Evolutionary conservation across 805 yeast genomes (phyloP), one percentile per base, ranked within the genome.

Genomic region (Candida broadrunensis): DNA sequence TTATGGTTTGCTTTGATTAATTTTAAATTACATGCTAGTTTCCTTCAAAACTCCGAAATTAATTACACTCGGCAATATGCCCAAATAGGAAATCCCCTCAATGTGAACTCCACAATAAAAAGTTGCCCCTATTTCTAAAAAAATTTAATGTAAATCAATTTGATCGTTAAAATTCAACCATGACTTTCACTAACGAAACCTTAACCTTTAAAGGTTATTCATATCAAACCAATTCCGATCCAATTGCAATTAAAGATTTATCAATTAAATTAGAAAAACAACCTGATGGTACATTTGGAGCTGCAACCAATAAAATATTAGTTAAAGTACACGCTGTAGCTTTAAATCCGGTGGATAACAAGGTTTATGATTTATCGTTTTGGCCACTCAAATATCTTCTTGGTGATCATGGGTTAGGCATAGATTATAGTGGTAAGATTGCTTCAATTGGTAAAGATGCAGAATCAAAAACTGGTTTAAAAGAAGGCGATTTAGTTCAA

Each of bases 371-470:
- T 17, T 31, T 54, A 3, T 47, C 54, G 4, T 34, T 12, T 27
- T 25, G 29, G 29, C 29, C 29, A 8, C 13, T 25, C 14, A 11
- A 25, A 6, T 25, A 25, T 13, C n/a, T n/a, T n/a, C 29, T 25
- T 25, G 29, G 29, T 25, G 45, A 51, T 11, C 54, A 53, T 19
- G 64, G 67, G 2, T 33, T 61, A 27, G 69, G 68, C 3, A 44
- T 41, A 34, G 72, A 66, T 49, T 64, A 56, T 37, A 49, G 67
- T 8, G 72, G 72, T 5, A 55, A 51, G 3, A 50, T 65, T 17
- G 65, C 50, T 4, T 56, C 58, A 11, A 56, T 63, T 42, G 72
- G 70, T 2, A 26, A 44, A 1, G 35, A 39, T 7, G 65, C 61
- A 2, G 53, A 55, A 4, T 43, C 41, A 15, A 35, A 41, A 13